Conservation (phyloP, 495 filamentous ascomycete genomes). For the Xylaria venustula region DNA sequence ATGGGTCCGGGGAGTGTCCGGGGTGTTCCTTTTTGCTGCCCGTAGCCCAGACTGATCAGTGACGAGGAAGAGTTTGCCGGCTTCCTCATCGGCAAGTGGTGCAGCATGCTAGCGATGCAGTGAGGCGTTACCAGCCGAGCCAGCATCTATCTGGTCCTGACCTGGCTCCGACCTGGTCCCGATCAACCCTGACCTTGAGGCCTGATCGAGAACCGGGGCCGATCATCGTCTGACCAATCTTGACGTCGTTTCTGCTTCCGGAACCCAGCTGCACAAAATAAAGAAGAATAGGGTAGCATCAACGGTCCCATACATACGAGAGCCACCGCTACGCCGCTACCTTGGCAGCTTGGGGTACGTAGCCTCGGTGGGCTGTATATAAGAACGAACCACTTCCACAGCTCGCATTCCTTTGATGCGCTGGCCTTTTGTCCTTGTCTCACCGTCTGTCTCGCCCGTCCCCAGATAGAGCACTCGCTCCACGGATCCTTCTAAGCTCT, state of each 20-base stretch:
- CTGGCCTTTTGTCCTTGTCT: background rate
- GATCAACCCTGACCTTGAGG: background rate
- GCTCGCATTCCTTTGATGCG: background rate
- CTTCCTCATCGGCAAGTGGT: constrained; percentile 3
- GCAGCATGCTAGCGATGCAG: background rate
- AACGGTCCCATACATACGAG: no score
- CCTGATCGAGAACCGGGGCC: background rate
- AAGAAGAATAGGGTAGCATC: no score
- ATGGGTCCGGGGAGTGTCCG: background rate
- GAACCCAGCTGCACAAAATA: constrained; percentile 3
- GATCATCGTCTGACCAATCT: constrained; percentile 8
- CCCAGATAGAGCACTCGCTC: background rate
- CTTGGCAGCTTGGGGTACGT: background rate
- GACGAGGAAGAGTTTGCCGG: background rate
- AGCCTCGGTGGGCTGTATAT: background rate
- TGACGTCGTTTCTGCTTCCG: background rate
- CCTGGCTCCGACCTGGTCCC: background rate
- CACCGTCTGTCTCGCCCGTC: background rate
- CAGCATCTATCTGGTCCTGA: no score
- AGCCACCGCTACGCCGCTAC: no score
- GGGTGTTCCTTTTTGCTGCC: background rate
- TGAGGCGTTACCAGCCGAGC: background rate
- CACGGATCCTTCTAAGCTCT: background rate
- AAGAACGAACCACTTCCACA: background rate
- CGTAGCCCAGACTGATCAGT: background rate